These are phyloP conservation scores for Cryphonectria parasitica DNA, from an alignment of 2,329 filamentous ascomycete species.

Conservation along the genomic window DNA sequence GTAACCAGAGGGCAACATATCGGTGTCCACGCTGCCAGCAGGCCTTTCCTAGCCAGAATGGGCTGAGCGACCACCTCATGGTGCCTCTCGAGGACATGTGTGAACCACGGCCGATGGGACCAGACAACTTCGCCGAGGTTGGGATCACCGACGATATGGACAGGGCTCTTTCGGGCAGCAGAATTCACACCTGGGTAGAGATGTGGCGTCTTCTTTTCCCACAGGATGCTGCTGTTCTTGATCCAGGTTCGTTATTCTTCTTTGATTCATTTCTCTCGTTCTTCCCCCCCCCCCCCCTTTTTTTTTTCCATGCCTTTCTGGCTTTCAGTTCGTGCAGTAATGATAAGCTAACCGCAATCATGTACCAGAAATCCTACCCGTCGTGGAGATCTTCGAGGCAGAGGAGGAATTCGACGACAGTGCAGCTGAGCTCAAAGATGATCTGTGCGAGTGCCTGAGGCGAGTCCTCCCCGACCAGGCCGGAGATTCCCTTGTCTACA, in stretches of 20 bases:
- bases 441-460: constrained; percentile 23
- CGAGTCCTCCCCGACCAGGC: constrained; percentile 25
- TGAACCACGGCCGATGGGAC: constrained; percentile 1
- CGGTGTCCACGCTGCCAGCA: constrained; percentile 27
- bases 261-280: neutral
- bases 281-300: neutral
- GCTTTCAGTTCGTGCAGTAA: too few species aligned
- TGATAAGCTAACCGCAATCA: neutral
- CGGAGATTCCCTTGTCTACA: constrained; percentile 21
- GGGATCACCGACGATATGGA: constrained; percentile 27
- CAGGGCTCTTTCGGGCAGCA: constrained; percentile 14
- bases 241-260: constrained; percentile 19
- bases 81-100: constrained; percentile 28
- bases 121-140: constrained; percentile 9
- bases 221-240: constrained; percentile 18
- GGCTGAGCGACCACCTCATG: constrained; percentile 21
- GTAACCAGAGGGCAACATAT: constrained; percentile 3
- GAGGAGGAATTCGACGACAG: constrained; percentile 28
- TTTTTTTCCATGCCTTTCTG: too few species aligned
- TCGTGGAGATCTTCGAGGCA: constrained; percentile 26
- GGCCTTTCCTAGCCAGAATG: constrained; percentile 13
- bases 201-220: constrained; percentile 27
- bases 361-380: constrained; percentile 23
- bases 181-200: constrained; percentile 20
- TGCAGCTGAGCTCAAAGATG: constrained; percentile 23